Evolutionary conservation across 176 grass and related monocot species (phyloP), one percentile per base, ranked within the genome.

Genomic region (Cenchrus purpureus): DNA sequence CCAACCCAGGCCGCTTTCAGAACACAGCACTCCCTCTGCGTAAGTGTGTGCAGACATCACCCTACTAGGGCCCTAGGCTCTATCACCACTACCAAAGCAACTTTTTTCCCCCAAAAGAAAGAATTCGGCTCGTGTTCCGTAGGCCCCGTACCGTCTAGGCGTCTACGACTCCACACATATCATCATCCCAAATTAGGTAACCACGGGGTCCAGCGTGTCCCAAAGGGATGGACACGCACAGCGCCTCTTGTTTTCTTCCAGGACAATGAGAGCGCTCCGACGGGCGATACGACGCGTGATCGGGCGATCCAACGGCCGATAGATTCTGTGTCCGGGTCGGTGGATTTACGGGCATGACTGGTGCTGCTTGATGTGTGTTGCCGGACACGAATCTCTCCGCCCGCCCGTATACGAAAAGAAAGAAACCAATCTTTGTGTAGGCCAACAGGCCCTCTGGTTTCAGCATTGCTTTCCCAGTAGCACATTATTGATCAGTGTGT

Each of bases 271-370:
- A 80, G 79, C 68, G 64, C 70, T 70, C 71, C 79, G 78, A 87
- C 73, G 81, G 85, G 85, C 50, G 92, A 90, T 73, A 64, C 76
- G 80, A 84, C 72, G 66, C 42, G 71, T 57, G 72, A 83, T 51
- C 44, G 50, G 12, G 20, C 60, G 81, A 87, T 92, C 87, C 90
- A 86, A 94, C 90, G 92, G 87, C 81, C 68, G 73, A 79, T 56
- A 83, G 87, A 92, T 92, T 80, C 58, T 52, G 84, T 87, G 87
- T 56, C 76, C 57, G 64, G 46, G 89, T 90, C 87, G 90, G 87
- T 87, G 81, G 82, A 85, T 89, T 85, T 87, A 73, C 43, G 53
- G 77, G 79, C 90, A 90, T 49, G 90, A 86, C 83, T 59, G 74
- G 58, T 74, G 81, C 70, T 50, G 34, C 55, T 74, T 6, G 74